Evolutionary conservation across 108 stramenopile genomes (phyloP).

Genomic region (Discostella pseudostelligera): DNA sequence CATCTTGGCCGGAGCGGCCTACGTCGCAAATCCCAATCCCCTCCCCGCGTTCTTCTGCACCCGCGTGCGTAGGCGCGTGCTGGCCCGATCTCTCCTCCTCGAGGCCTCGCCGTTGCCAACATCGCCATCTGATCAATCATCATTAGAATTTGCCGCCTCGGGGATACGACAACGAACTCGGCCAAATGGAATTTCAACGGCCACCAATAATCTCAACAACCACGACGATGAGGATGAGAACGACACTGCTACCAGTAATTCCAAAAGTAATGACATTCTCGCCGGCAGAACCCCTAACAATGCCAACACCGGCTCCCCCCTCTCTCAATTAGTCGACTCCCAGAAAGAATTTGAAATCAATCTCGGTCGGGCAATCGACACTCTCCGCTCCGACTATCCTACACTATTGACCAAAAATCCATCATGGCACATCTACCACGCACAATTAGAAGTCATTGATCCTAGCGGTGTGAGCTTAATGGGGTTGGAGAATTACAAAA

Average conservation of each 20-base stretch:
- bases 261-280: not conserved
- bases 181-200: not conserved
- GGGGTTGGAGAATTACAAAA: conserved; percentile 71
- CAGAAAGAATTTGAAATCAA: conserved; percentile 72
- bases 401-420: conserved; percentile 54
- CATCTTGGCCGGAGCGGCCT: not conserved
- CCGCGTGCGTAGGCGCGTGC: not conserved
- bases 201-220: not conserved
- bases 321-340: conserved; percentile 41
- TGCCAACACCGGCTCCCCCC: conserved; percentile 16
- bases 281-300: not conserved
- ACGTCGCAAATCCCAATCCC: not conserved
- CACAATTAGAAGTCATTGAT: conserved; percentile 66
- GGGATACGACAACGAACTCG: not conserved
- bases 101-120: conserved; percentile 5
- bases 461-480: conserved; percentile 71
- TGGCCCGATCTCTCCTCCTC: conserved; percentile 9
- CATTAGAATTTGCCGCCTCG: not conserved
- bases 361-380: conserved; percentile 74
- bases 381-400: conserved; percentile 66
- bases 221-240: not conserved
- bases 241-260: conserved; percentile 1
- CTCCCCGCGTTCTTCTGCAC: not conserved
- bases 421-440: conserved; percentile 60
- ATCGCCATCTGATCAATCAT: not conserved